Percentiles rank a stretch among this genome's conserved stretches.
phyloP scores from a whole-genome alignment of 306 rosid genomes.

The Canavalia ensiformis region DNA sequence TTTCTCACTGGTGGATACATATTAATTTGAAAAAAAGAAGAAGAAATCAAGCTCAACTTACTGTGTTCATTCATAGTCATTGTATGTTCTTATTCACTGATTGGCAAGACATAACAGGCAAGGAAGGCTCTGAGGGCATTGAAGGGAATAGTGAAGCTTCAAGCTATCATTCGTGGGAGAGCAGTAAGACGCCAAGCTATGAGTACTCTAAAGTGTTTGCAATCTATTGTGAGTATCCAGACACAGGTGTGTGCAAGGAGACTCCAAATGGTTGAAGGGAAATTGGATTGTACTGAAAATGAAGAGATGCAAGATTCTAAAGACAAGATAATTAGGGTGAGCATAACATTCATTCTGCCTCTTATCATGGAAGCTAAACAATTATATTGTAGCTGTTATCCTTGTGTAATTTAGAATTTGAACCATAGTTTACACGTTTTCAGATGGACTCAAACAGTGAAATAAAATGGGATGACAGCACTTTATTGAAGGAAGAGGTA shows the following conservation, averaged over 20 bases:
- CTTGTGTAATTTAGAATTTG: neutral
- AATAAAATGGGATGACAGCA: slow-evolving; percentile 81
- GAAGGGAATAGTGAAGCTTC: slow-evolving; percentile 96
- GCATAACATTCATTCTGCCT: slow-evolving; percentile 1
- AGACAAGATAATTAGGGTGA: slow-evolving; percentile 73
- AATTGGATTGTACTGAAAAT: slow-evolving; percentile 51
- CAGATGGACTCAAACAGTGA: slow-evolving; percentile 78
- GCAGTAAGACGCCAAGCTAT: slow-evolving; percentile 95
- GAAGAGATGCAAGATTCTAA: slow-evolving; percentile 59
- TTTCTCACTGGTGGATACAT: too few species aligned
- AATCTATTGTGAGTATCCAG: slow-evolving; percentile 85
- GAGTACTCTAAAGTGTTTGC: slow-evolving; percentile 83
- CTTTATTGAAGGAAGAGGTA: slow-evolving; percentile 72
- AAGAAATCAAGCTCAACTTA: slow-evolving; percentile 22
- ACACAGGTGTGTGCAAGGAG: slow-evolving; percentile 77
- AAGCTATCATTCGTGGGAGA: slow-evolving; percentile 91
- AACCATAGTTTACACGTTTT: slow-evolving; percentile 37
- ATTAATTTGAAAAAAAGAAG: too few species aligned
- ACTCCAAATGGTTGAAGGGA: slow-evolving; percentile 61
- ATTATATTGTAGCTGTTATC: neutral
- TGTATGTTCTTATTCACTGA: slow-evolving; percentile 17
- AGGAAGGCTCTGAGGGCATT: slow-evolving; percentile 88
- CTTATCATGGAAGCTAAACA: slow-evolving; percentile 17
- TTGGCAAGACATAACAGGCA: slow-evolving; percentile 65
- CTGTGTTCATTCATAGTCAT: neutral